Conservation (phyloP, 2,329 filamentous ascomycete species). For the Sporothrix sp. region DNA sequence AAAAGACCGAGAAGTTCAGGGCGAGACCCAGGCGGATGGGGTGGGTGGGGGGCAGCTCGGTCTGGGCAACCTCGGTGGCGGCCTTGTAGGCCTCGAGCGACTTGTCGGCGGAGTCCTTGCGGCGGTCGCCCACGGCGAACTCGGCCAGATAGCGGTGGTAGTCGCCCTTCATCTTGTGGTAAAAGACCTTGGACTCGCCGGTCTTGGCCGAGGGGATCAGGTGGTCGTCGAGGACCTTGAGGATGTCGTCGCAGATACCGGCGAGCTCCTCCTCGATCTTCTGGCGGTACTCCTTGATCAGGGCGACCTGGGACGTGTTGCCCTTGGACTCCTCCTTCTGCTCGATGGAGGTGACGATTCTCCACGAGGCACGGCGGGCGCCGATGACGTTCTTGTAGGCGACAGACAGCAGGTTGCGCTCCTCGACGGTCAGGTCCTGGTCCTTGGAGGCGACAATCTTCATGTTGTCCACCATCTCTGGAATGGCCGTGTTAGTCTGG, state of each 20-base stretch:
- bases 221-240: constrained; percentile 87
- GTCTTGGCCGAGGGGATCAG: constrained; percentile 89
- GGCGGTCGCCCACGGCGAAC: constrained; percentile 88
- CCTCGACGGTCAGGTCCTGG: constrained; percentile 92
- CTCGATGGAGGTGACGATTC: constrained; percentile 99
- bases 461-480: constrained; percentile 99
- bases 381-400: constrained; percentile 99
- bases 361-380: constrained; percentile 95
- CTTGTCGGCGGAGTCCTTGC: constrained; percentile 87
- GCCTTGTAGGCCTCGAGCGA: constrained; percentile 99
- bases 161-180: constrained; percentile 99
- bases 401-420: constrained; percentile 96
- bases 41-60: constrained; percentile 82
- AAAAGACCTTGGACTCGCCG: constrained; percentile 98
- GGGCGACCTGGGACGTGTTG: constrained; percentile 77
- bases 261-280: constrained; percentile 96
- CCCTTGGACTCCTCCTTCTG: constrained; percentile 99
- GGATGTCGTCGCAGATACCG: constrained; percentile 96
- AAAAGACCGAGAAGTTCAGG: constrained; percentile 48
- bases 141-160: constrained; percentile 98
- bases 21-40: constrained; percentile 87
- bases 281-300: constrained; percentile 97
- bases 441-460: constrained; percentile 99
- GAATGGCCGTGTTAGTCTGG: no score
- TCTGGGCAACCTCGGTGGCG: constrained; percentile 82